Evolutionary conservation across 805 yeast species (phyloP).

Genomic region (Kuraishia piskuri): DNA sequence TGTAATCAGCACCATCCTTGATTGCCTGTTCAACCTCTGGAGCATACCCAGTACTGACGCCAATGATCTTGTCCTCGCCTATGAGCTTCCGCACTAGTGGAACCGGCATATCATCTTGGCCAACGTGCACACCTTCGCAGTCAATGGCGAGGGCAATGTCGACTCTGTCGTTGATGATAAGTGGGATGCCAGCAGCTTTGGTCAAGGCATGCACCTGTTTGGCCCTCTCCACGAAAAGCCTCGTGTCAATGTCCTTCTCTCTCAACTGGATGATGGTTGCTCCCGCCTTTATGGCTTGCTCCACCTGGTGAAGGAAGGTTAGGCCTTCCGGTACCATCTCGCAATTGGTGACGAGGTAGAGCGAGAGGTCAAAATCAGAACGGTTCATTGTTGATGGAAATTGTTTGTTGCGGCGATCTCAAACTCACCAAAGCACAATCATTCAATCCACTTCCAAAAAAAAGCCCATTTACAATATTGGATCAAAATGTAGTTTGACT

Average conservation of each 20-base stretch:
- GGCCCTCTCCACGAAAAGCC: constrained; percentile 60
- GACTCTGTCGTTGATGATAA: constrained; percentile 77
- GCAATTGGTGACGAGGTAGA: constrained; percentile 77
- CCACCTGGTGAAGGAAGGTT: constrained; percentile 53
- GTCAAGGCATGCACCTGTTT: constrained; percentile 53
- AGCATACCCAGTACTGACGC: constrained; percentile 60
- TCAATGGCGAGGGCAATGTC: constrained; percentile 86
- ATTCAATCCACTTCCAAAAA: too few species aligned
- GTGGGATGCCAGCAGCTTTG: constrained; percentile 50
- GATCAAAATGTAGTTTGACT: too few species aligned
- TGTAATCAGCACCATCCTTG: constrained; percentile 52
- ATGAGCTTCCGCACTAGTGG: constrained; percentile 48
- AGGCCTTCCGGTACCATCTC: constrained; percentile 57
- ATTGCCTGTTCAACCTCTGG: constrained; percentile 48
- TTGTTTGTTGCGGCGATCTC: too few species aligned
- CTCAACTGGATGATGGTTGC: constrained; percentile 78
- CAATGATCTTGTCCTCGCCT: constrained; percentile 71
- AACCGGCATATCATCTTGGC: constrained; percentile 81
- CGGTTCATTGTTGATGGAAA: constrained; percentile 6
- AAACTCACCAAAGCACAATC: too few species aligned
- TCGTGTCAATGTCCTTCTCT: constrained; percentile 66
- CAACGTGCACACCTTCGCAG: constrained; percentile 90
- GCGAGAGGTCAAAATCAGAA: constrained; percentile 37
- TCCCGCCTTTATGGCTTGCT: constrained; percentile 57
- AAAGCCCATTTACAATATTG: too few species aligned